phyloP scores from a whole-genome alignment of 768 basidiomycete species.

The Mrakia hoshinonis region DNA sequence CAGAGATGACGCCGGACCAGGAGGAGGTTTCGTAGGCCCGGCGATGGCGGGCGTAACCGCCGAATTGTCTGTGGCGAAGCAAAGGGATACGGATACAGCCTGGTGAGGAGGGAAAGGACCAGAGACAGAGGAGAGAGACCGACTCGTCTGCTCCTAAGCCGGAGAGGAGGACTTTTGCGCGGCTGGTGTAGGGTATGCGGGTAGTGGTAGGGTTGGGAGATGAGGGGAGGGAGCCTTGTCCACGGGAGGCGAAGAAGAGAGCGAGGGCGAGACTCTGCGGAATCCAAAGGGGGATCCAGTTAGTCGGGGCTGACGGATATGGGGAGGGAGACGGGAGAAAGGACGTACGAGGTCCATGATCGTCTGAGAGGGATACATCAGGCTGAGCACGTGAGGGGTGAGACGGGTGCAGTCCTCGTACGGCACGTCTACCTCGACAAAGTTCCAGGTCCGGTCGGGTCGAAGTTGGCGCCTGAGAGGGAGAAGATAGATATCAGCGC shows the following conservation, averaged over 20 bases:
- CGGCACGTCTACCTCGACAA: constrained; percentile 69
- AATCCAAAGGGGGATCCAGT: not conserved
- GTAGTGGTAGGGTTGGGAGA: constrained; percentile 29
- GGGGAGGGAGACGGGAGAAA: not conserved
- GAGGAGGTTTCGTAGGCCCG: constrained; percentile 58
- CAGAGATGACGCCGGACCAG: constrained; percentile 69
- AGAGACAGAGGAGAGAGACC: constrained; percentile 22
- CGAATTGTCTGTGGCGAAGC: constrained; percentile 50
- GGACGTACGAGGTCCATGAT: constrained; percentile 60
- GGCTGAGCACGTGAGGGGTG: constrained; percentile 55
- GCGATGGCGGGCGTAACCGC: constrained; percentile 85
- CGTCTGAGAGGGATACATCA: constrained; percentile 41
- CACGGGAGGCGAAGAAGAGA: constrained; percentile 84
- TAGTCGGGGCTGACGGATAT: no score
- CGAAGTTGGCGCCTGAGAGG: constrained; percentile 2
- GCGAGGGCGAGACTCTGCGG: constrained; percentile 79
- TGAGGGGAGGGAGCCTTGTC: constrained; percentile 52
- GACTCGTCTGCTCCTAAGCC: constrained; percentile 88
- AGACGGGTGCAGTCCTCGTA: constrained; percentile 63
- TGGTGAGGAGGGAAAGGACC: not conserved
- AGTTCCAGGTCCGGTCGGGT: constrained; percentile 23
- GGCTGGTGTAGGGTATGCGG: constrained; percentile 54
- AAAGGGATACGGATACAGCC: not conserved
- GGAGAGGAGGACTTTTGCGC: constrained; percentile 73
- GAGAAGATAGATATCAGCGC: not conserved